Evolutionary conservation across 2,329 filamentous ascomycete genomes (phyloP).

Genomic region (Teratosphaeria epicoccoides): DNA sequence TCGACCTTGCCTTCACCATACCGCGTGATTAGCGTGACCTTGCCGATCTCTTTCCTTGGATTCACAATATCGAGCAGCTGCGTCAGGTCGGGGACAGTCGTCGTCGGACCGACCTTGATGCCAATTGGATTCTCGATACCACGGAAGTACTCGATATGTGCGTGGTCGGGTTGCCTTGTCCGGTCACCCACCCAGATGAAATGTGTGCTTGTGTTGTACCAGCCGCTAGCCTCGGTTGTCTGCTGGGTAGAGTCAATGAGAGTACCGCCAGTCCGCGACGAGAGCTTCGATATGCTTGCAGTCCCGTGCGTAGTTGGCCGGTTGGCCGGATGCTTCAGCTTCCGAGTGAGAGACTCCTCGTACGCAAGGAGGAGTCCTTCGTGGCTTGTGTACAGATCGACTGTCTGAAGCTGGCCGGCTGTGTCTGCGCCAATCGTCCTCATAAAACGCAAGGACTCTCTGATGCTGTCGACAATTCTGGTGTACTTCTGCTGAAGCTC

Average conservation of each 20-base stretch:
- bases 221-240: slow-evolving; percentile 43
- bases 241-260: slow-evolving; percentile 7
- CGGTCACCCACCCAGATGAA: slow-evolving; percentile 98
- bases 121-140: slow-evolving; percentile 93
- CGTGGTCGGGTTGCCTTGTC: slow-evolving; percentile 83
- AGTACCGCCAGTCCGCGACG: slow-evolving; percentile 13
- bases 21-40: slow-evolving; percentile 91
- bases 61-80: slow-evolving; percentile 76
- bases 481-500: slow-evolving; percentile 78
- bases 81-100: slow-evolving; percentile 64
- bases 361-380: slow-evolving; percentile 92
- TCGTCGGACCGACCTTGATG: slow-evolving; percentile 88
- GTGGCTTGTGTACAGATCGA: slow-evolving; percentile 91
- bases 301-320: slow-evolving; percentile 14
- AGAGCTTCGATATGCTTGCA: slow-evolving; percentile 8
- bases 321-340: slow-evolving; percentile 54
- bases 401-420: slow-evolving; percentile 72
- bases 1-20: slow-evolving; percentile 75
- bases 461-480: slow-evolving; percentile 72
- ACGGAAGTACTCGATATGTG: slow-evolving; percentile 94
- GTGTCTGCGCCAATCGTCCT: slow-evolving; percentile 83
- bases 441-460: slow-evolving; percentile 88
- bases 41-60: slow-evolving; percentile 69
- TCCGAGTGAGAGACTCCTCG: slow-evolving; percentile 74
- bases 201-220: slow-evolving; percentile 90